These are phyloP conservation scores for Fagopyrum homotropicum DNA, from an alignment of 148 eudicot genomes.

Conservation along the genomic window DNA sequence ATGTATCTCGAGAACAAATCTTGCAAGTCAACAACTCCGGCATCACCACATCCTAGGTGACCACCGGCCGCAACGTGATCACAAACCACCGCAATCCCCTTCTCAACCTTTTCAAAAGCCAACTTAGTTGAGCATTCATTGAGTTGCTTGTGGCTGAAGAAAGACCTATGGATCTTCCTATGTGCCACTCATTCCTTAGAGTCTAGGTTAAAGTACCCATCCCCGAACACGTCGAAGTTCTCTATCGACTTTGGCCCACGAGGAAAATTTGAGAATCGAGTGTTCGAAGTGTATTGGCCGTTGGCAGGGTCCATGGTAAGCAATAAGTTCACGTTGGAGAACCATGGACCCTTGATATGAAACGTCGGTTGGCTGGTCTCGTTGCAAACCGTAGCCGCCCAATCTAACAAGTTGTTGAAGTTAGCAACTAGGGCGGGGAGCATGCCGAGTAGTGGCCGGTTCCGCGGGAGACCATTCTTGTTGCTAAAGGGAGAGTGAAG, in stretches of 20 bases:
- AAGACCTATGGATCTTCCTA: slow-evolving; percentile 18
- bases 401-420: no score
- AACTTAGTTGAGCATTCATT: neutral
- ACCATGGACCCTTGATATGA: slow-evolving; percentile 19
- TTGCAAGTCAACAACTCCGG: slow-evolving; percentile 23
- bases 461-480: no score
- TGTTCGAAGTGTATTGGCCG: slow-evolving; percentile 18
- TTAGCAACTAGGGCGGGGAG: no score
- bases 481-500: no score
- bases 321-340: slow-evolving; percentile 18
- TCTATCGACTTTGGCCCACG: slow-evolving; percentile 20
- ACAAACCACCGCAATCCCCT: slow-evolving; percentile 16
- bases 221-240: slow-evolving; percentile 27
- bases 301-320: slow-evolving; percentile 31
- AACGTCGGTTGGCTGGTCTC: slow-evolving; percentile 11
- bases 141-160: slow-evolving; percentile 19
- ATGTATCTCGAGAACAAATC: slow-evolving; percentile 28
- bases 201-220: slow-evolving; percentile 30
- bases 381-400: neutral
- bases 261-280: slow-evolving; percentile 21
- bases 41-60: neutral
- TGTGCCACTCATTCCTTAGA: slow-evolving; percentile 23
- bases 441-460: no score
- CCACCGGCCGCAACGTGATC: neutral
- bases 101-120: slow-evolving; percentile 15